These are phyloP conservation scores for Volvariella surrecta DNA, from an alignment of 1,284 basidiomycete species.

Conservation along the genomic window DNA sequence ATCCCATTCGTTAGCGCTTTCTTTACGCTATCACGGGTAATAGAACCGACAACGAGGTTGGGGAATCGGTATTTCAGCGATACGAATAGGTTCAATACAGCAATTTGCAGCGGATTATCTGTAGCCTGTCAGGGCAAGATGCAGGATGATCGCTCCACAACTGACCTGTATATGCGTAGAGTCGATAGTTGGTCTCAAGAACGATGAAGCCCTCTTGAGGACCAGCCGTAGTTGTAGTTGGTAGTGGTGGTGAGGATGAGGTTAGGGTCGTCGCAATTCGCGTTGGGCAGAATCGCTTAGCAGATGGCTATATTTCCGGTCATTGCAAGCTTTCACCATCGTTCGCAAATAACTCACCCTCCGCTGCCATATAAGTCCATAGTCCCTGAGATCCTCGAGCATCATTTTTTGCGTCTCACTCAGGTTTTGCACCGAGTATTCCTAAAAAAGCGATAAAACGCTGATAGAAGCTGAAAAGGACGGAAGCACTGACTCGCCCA, in stretches of 20 bases:
- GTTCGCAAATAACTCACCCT: slow-evolving; percentile 32
- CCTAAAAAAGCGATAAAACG: slow-evolving; percentile 35
- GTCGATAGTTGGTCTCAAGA: slow-evolving; percentile 96
- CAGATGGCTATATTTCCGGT: slow-evolving; percentile 39
- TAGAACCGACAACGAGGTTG: slow-evolving; percentile 90
- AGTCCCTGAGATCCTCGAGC: slow-evolving; percentile 89
- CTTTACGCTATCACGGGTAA: slow-evolving; percentile 94
- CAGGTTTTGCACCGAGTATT: slow-evolving; percentile 82
- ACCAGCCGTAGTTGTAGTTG: slow-evolving; percentile 51
- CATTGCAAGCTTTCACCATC: slow-evolving; percentile 13
- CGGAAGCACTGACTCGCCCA: slow-evolving; percentile 51
- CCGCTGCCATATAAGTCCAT: slow-evolving; percentile 87
- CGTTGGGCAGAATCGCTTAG: slow-evolving; percentile 89
- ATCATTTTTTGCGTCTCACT: slow-evolving; percentile 80
- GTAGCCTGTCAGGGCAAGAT: slow-evolving; percentile 14
- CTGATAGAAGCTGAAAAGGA: slow-evolving; percentile 7
- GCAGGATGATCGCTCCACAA: slow-evolving; percentile 11
- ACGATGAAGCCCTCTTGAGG: slow-evolving; percentile 87
- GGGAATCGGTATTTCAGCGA: slow-evolving; percentile 91
- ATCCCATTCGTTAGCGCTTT: slow-evolving; percentile 93
- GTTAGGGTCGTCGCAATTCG: slow-evolving; percentile 92
- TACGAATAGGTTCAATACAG: slow-evolving; percentile 92
- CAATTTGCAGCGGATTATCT: slow-evolving; percentile 95
- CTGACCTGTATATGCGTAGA: slow-evolving; percentile 96
- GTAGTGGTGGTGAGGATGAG: slow-evolving; percentile 67